A percentile compares a stretch with the other conserved stretches of the same genome.
phyloP scores from a whole-genome alignment of 495 filamentous ascomycete genomes.

The Thermothielavioides terrestris region DNA sequence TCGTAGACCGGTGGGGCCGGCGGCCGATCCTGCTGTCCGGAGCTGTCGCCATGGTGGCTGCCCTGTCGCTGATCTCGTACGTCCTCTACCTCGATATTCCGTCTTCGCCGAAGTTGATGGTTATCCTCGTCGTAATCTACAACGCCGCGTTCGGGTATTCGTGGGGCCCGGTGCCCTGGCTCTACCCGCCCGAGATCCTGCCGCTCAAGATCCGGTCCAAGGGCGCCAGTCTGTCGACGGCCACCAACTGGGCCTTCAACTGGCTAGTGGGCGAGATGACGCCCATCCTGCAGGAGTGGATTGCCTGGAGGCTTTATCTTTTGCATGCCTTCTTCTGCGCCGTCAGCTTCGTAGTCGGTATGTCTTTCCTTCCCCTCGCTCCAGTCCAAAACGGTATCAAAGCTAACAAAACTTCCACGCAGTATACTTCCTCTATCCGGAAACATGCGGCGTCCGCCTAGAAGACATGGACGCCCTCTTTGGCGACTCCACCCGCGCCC shows the following conservation, averaged over 20 bases:
- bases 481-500: conserved; percentile 73
- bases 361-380: conserved; percentile 29
- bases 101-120: conserved; percentile 73
- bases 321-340: conserved; percentile 97
- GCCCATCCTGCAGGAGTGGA: conserved; percentile 80
- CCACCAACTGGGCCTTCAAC: conserved; percentile 97
- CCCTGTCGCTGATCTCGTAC: conserved; percentile 88
- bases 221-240: conserved; percentile 92
- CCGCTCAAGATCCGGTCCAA: conserved; percentile 96
- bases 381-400: not conserved
- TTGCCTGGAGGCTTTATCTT: conserved; percentile 88
- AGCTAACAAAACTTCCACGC: conserved; percentile 16
- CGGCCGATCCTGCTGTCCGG: conserved; percentile 85
- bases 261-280: conserved; percentile 95
- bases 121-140: conserved; percentile 94
- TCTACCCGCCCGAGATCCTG: conserved; percentile 95
- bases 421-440: conserved; percentile 97
- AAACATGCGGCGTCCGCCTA: conserved; percentile 87
- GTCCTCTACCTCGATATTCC: conserved; percentile 81
- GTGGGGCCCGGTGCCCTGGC: conserved; percentile 98
- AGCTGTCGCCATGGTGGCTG: conserved; percentile 81
- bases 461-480: conserved; percentile 95
- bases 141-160: conserved; percentile 97
- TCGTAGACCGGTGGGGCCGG: conserved; percentile 88
- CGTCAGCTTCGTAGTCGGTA: conserved; percentile 91